A percentile compares a stretch with the other conserved stretches of the same genome.
Evolutionary conservation across 495 filamentous ascomycete genomes (phyloP).

Genomic region (Daldinia childiae): DNA sequence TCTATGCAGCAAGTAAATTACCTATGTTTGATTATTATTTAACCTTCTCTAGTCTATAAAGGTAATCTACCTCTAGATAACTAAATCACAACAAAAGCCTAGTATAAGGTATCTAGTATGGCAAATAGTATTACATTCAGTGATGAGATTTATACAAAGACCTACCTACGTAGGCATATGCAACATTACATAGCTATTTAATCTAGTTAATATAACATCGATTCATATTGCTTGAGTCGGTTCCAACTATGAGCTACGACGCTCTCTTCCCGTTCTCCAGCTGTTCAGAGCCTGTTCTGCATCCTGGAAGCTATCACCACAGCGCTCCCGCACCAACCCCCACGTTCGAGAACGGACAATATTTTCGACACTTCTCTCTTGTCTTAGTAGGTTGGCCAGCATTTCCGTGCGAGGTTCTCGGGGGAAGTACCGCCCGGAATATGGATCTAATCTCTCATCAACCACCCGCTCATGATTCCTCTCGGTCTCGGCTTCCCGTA

Average conservation of each 20-base stretch:
- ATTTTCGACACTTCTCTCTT: conserved; percentile 85
- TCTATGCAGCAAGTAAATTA: too few relatives aligned
- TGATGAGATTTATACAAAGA: neutral
- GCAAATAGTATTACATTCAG: neutral
- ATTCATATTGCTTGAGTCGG: neutral
- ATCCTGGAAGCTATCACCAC: conserved; percentile 63
- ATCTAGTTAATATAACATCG: neutral
- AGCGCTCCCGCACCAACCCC: conserved; percentile 82
- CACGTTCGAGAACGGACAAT: conserved; percentile 88
- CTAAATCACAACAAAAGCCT: too few relatives aligned
- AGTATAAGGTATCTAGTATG: too few relatives aligned
- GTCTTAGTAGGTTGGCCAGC: conserved; percentile 78
- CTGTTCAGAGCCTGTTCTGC: conserved; percentile 71
- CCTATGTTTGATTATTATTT: neutral
- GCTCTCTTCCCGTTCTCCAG: conserved; percentile 47
- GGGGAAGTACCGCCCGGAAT: conserved; percentile 85
- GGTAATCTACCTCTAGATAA: too few relatives aligned
- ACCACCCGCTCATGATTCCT: conserved; percentile 78
- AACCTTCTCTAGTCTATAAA: neutral
- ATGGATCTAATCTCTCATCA: conserved; percentile 91
- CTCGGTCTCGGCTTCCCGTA: conserved; percentile 75
- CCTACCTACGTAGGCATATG: neutral
- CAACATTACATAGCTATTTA: neutral
- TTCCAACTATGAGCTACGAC: conserved; percentile 13
- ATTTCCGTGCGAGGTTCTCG: conserved; percentile 84